Base-by-base conservation (phyloP, 257 asterid genomes). In the Sherardia arvensis region DNA sequence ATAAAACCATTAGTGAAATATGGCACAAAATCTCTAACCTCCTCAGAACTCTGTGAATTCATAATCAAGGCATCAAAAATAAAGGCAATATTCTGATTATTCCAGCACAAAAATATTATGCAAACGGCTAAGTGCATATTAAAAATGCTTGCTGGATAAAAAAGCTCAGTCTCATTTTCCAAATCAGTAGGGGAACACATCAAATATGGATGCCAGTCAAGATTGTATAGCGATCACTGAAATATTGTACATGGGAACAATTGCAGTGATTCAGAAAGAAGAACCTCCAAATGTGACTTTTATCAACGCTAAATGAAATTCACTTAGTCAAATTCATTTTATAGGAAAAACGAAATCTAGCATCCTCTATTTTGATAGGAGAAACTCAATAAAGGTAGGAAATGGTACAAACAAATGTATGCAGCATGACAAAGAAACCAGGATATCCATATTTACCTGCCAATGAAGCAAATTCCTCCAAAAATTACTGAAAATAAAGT, bases 381-480 rank as follows among this genome's bases (percentile, higher is more conserved):
- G 40, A 30, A n/a, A 33, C 4, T n/a, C 17, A 51, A 11, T 66
- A 48, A 63, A 64, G 18, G 40, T 45, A 45, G 63, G 23, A 21
- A 45, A 30, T 47, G 12, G 20, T 49, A 57, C 57, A 61, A 14
- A 55, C 18, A 49, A 38, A 36, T 11, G 59, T 25, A 61, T 30
- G 48, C 3, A 45, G 2, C 45, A 58, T 32, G n/a, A 34, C 56
- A 38, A 62, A 30, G 11, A 65, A 59, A 54, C 8, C 29, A 69
- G 12, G 64, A 55, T 32, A 69, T 67, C 40, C 36, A 48, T 34
- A 47, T 27, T 57, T 62, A 91, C 98, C 95, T 91, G 80, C 98
- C 96, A 65, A 73, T 77, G 85, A 74, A 85, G 84, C 96, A 88
- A 66, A 91, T 78, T 67, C 98, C 90, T 66, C 98, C 98, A 56